Evolutionary conservation across 768 basidiomycete genomes (phyloP).

Genomic region (Lentinus tigrinus): DNA sequence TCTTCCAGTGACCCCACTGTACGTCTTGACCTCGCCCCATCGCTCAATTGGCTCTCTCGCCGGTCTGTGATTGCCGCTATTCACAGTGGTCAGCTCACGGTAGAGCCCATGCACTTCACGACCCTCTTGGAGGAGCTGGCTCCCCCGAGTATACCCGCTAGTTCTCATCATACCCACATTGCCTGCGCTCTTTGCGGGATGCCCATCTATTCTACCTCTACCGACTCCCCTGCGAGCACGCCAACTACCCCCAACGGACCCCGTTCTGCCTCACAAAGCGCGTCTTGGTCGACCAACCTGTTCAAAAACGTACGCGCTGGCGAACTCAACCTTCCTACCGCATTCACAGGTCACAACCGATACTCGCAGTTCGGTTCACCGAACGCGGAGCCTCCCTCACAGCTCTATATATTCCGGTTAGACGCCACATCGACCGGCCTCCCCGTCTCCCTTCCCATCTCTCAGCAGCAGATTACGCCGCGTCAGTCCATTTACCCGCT

Average conservation of each 20-base stretch:
- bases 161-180: constrained; percentile 48
- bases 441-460: constrained; percentile 25
- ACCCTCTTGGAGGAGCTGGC: constrained; percentile 58
- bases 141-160: constrained; percentile 43
- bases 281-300: constrained; percentile 54
- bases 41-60: constrained; percentile 91
- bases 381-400: constrained; percentile 31
- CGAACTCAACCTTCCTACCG: constrained; percentile 24
- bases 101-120: constrained; percentile 78
- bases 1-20: constrained; percentile 80
- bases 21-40: constrained; percentile 90
- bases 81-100: constrained; percentile 79
- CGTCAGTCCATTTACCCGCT: constrained; percentile 64
- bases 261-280: constrained; percentile 26
- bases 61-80: constrained; percentile 83
- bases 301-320: constrained; percentile 53
- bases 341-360: constrained; percentile 2
- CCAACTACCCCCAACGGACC: constrained; percentile 36
- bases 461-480: constrained; percentile 23
- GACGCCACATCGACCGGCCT: constrained; percentile 30
- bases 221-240: constrained; percentile 24
- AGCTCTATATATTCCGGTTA: constrained; percentile 72
- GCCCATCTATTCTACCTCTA: constrained; percentile 42
- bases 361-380: constrained; percentile 25
- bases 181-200: constrained; percentile 81